Evolutionary conservation across 169 alveolate genomes (phyloP).

Genomic region (Miamiensis avidus): DNA sequence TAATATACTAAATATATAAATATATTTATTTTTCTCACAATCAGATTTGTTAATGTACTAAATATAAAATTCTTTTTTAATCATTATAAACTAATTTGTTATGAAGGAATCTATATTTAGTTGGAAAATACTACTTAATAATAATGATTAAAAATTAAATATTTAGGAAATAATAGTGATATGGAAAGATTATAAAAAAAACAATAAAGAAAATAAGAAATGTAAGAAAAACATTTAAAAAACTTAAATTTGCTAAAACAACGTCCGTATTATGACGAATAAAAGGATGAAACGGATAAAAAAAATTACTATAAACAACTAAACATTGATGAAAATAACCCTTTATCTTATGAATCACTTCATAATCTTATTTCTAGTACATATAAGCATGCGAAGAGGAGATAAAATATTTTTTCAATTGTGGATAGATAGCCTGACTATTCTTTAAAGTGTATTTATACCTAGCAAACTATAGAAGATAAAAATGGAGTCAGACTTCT

Average conservation of each 20-base stretch:
- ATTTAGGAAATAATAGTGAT: background rate
- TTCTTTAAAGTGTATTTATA: background rate
- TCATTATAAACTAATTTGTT: no score
- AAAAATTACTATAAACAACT: background rate
- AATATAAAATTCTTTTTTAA: no score
- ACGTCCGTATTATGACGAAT: background rate
- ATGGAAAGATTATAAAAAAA: background rate
- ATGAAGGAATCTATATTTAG: background rate
- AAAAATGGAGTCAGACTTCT: background rate
- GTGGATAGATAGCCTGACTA: background rate
- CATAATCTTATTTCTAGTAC: background rate
- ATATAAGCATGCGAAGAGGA: background rate
- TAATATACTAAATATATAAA: no score
- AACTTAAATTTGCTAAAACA: no score
- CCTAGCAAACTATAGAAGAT: background rate
- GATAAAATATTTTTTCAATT: background rate
- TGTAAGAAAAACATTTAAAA: background rate
- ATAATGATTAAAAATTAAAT: no score
- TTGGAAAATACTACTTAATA: background rate
- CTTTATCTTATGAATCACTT: background rate
- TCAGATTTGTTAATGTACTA: no score
- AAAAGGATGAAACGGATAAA: background rate
- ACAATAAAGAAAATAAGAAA: no score
- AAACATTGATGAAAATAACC: background rate
- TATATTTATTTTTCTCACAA: no score